Conservation (phyloP, 2,329 filamentous ascomycete genomes). For the Basipetospora chlamydospora region DNA sequence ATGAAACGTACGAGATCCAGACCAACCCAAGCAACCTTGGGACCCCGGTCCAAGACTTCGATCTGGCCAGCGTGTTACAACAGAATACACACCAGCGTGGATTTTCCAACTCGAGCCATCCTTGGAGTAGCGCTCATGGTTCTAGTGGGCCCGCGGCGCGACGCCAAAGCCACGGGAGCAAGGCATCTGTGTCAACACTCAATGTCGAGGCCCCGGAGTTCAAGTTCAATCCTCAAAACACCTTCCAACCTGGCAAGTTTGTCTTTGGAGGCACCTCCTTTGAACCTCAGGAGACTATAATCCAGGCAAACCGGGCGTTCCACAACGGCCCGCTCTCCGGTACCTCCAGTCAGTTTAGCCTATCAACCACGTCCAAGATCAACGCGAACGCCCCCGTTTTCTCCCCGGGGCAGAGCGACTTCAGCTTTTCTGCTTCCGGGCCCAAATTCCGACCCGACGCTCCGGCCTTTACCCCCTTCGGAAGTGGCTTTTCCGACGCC, state of each 20-base stretch:
- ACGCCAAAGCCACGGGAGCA: conserved; percentile 45
- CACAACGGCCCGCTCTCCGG: conserved; percentile 23
- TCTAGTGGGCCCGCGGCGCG: conserved; percentile 20
- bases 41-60: conserved; percentile 42
- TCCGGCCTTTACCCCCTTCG: conserved; percentile 56
- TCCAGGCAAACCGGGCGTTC: conserved; percentile 19
- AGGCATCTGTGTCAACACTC: conserved; percentile 60
- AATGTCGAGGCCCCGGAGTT: conserved; percentile 87
- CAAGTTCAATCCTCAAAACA: conserved; percentile 50
- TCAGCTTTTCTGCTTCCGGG: conserved; percentile 53
- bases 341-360: conserved; percentile 20
- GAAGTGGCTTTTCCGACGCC: conserved; percentile 27
- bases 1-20: conserved; percentile 52
- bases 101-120: conserved; percentile 45
- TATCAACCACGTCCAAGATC: conserved; percentile 37
- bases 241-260: conserved; percentile 36
- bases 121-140: conserved; percentile 41
- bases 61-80: conserved; percentile 17
- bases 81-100: conserved; percentile 34
- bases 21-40: conserved; percentile 61
- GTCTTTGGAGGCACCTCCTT: conserved; percentile 31
- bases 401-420: conserved; percentile 48
- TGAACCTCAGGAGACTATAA: conserved; percentile 22
- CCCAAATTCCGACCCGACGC: conserved; percentile 64
- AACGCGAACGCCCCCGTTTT: conserved; percentile 59